Conservation (phyloP, 2,329 filamentous ascomycete species). For the Xylariomycetidae sp. region DNA sequence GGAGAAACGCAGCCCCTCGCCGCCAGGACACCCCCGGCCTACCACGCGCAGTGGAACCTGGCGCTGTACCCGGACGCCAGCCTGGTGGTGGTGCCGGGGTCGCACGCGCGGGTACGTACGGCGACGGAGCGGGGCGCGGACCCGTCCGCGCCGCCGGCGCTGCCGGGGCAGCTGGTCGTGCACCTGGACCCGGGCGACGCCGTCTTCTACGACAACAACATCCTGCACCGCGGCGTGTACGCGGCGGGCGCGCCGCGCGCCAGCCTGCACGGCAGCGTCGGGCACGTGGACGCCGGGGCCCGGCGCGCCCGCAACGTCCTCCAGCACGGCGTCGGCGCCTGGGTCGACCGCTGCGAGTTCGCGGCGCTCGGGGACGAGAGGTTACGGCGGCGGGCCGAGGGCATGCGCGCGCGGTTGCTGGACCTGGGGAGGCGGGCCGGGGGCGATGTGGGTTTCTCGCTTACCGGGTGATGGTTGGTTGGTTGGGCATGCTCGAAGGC, state of each 20-base stretch:
- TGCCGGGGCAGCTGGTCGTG: conserved; percentile 63
- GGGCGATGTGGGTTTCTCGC: conserved; percentile 58
- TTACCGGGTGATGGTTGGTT: conserved; percentile 38
- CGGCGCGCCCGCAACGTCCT: conserved; percentile 64
- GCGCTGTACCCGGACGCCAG: conserved; percentile 66
- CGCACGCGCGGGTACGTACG: conserved; percentile 66
- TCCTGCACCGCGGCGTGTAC: conserved; percentile 69
- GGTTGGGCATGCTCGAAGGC: no score
- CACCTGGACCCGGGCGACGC: conserved; percentile 66
- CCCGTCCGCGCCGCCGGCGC: conserved; percentile 55
- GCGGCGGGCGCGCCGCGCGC: conserved; percentile 31
- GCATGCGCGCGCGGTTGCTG: conserved; percentile 58
- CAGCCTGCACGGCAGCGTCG: conserved; percentile 69
- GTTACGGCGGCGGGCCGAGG: conserved; percentile 46
- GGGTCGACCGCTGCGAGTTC: conserved; percentile 57
- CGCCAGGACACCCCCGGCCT: conserved; percentile 18
- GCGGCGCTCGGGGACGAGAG: conserved; percentile 28
- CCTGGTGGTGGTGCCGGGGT: conserved; percentile 71
- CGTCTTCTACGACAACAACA: conserved; percentile 88
- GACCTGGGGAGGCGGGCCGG: conserved; percentile 53
- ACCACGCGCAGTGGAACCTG: conserved; percentile 84
- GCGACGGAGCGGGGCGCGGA: conserved; percentile 60
- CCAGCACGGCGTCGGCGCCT: conserved; percentile 66
- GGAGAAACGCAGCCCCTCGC: conserved; percentile 21
- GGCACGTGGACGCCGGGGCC: conserved; percentile 48